These are phyloP conservation scores for Picea glauca DNA, from an alignment of 75 land plant species.

Conservation along the genomic window DNA sequence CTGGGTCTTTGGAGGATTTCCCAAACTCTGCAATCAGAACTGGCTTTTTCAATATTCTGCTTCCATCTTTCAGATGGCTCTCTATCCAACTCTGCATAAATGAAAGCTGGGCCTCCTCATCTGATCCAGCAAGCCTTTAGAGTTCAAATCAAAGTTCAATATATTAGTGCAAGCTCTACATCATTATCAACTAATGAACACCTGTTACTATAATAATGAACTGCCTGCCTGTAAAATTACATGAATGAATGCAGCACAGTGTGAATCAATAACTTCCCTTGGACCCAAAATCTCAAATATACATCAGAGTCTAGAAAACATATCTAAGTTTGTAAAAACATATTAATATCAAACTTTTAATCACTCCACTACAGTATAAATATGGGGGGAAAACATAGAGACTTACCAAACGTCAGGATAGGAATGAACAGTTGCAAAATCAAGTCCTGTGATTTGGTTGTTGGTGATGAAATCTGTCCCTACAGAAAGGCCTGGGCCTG, in stretches of 20 bases:
- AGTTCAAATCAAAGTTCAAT: neutral
- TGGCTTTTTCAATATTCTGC: conserved; percentile 52
- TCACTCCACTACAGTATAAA: neutral
- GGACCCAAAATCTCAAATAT: too few relatives aligned
- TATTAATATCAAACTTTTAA: too few relatives aligned
- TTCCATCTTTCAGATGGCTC: conserved; percentile 66
- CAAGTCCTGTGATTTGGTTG: conserved; percentile 63
- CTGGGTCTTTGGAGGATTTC: conserved; percentile 52
- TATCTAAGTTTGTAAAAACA: too few relatives aligned
- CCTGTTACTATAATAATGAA: too few relatives aligned
- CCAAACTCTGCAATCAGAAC: conserved; percentile 82
- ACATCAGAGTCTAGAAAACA: too few relatives aligned
- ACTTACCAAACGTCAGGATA: conserved; percentile 89
- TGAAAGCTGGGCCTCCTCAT: conserved; percentile 45
- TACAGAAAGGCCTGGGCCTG: conserved; percentile 23
- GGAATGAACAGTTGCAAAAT: conserved; percentile 89
- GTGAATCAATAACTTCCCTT: too few relatives aligned
- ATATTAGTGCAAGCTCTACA: neutral
- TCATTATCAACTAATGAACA: neutral
- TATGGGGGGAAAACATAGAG: neutral
- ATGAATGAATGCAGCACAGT: too few relatives aligned
- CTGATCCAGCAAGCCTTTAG: conserved; percentile 57
- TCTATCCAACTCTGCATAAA: conserved; percentile 73
- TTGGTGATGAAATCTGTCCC: conserved; percentile 90
- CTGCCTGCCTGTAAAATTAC: too few relatives aligned